A percentile compares a stretch with the other conserved stretches of the same genome.
Evolutionary conservation across 2,329 filamentous ascomycete species (phyloP).

Genomic region (Pochonia chlamydosporia): DNA sequence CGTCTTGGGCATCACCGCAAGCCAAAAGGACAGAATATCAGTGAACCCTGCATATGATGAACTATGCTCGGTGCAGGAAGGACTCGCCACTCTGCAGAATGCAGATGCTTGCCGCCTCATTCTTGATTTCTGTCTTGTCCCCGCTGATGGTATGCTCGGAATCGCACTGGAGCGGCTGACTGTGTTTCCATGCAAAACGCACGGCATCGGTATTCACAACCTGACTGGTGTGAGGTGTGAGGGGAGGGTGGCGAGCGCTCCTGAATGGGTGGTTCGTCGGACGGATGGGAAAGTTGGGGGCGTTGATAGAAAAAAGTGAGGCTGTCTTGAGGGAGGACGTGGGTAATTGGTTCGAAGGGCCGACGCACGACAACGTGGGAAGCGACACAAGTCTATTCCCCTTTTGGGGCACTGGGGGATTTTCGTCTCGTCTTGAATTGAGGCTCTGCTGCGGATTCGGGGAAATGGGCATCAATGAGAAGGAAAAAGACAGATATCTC

Average conservation of each 20-base stretch:
- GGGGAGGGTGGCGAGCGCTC: too few species aligned
- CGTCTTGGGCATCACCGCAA: conserved; percentile 5
- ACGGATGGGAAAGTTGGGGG: too few species aligned
- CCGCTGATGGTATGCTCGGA: not conserved
- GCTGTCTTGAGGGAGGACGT: not conserved
- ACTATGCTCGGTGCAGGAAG: not conserved
- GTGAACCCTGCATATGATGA: not conserved
- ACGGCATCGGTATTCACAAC: not conserved
- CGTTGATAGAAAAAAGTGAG: not conserved
- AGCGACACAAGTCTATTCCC: too few species aligned
- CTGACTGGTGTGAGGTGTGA: too few species aligned
- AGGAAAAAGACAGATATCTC: too few species aligned
- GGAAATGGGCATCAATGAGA: too few species aligned
- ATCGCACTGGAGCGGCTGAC: not conserved
- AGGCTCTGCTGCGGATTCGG: too few species aligned
- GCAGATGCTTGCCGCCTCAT: not conserved
- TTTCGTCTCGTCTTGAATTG: too few species aligned
- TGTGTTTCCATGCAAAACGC: not conserved
- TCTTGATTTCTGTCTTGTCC: not conserved
- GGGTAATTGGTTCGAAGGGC: too few species aligned
- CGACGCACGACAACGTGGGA: too few species aligned
- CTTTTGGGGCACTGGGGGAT: too few species aligned
- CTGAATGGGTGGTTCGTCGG: not conserved
- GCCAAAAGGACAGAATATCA: too few species aligned
- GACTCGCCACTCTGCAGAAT: not conserved